These are phyloP conservation scores for Tuber indicum DNA, from an alignment of 495 filamentous ascomycete genomes.

Conservation along the genomic window DNA sequence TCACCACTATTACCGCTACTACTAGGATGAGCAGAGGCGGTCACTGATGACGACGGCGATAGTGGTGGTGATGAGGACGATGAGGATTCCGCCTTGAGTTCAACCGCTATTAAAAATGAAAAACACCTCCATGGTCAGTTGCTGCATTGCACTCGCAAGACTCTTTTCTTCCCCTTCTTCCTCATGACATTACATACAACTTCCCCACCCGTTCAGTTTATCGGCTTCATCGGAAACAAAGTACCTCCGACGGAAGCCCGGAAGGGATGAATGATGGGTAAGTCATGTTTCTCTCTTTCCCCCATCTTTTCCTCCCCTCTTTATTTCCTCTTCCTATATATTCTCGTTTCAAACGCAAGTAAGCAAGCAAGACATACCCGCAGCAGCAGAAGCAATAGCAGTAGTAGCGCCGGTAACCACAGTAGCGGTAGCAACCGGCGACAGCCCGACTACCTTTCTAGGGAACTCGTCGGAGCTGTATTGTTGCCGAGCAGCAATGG, in stretches of 20 bases:
- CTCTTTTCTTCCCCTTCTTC: not conserved
- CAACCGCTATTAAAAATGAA: not conserved
- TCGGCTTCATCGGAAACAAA: not conserved
- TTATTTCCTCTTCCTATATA: not conserved
- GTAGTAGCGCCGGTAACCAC: conserved; percentile 18
- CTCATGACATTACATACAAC: not conserved
- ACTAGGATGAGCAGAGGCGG: conserved; percentile 5
- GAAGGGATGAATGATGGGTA: not conserved
- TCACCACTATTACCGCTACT: not conserved
- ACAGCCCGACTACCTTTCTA: not conserved
- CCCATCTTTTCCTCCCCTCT: not conserved
- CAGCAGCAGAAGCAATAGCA: conserved; percentile 13
- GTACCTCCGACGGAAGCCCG: not conserved
- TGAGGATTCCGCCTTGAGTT: not conserved
- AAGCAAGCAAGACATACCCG: conserved; percentile 15
- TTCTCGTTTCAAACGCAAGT: not conserved
- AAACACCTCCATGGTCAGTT: not conserved
- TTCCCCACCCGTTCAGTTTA: not conserved
- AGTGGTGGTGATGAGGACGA: not conserved
- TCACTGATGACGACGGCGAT: conserved; percentile 1
- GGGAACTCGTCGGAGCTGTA: not conserved
- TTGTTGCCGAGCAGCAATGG: not conserved
- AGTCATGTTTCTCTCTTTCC: not conserved
- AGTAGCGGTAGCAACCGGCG: conserved; percentile 1
- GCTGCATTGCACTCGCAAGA: not conserved